phyloP scores from a whole-genome alignment of 2,329 filamentous ascomycete genomes.

The Talaromyces funiculosus region DNA sequence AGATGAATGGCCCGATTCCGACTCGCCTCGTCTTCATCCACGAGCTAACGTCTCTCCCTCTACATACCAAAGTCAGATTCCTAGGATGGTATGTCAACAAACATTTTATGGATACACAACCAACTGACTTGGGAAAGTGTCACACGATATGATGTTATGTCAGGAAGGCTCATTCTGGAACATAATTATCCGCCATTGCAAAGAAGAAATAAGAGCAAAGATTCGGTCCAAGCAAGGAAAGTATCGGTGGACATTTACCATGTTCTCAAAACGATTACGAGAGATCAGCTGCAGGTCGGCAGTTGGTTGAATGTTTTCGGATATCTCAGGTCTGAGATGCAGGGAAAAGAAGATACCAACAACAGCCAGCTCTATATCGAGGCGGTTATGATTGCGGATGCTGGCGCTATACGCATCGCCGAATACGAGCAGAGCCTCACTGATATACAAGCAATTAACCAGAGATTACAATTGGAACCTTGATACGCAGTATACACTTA shows the following conservation, averaged over 20 bases:
- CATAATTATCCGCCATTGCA: constrained; percentile 52
- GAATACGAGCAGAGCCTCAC: constrained; percentile 62
- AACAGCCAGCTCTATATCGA: constrained; percentile 52
- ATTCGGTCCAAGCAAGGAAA: constrained; percentile 19
- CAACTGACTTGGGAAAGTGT: constrained; percentile 45
- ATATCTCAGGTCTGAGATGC: constrained; percentile 50
- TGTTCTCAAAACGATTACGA: constrained; percentile 59
- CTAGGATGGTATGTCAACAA: constrained; percentile 66
- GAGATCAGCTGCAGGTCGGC: constrained; percentile 63
- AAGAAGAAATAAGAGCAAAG: constrained; percentile 7
- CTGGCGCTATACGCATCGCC: constrained; percentile 65
- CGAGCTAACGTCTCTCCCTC: constrained; percentile 47
- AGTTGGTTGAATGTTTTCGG: constrained; percentile 87
- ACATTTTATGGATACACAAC: neutral
- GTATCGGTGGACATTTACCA: constrained; percentile 64
- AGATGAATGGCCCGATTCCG: constrained; percentile 54
- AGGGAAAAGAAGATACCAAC: neutral
- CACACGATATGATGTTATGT: constrained; percentile 50
- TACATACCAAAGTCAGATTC: constrained; percentile 79
- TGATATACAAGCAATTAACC: constrained; percentile 32
- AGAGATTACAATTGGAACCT: constrained; percentile 17
- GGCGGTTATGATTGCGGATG: constrained; percentile 70
- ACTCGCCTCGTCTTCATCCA: constrained; percentile 62
- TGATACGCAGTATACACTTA: neutral
- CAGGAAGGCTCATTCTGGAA: constrained; percentile 60